Percentiles rank a stretch among this genome's conserved stretches.
phyloP scores from a whole-genome alignment of 805 yeast species.

The Candida coleopterorum region DNA sequence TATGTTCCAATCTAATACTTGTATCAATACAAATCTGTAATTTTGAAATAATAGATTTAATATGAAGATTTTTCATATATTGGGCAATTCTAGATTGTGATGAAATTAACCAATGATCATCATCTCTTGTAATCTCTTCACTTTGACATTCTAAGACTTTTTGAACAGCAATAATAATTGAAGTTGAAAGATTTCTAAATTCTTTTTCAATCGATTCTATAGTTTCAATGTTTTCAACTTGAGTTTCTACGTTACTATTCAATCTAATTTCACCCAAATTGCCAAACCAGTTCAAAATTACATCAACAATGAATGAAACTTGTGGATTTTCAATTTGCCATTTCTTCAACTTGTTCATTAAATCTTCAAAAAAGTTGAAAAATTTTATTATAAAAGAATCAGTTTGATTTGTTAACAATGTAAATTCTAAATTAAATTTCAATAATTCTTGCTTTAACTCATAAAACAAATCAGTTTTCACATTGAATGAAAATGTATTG shows the following conservation, averaged over 20 bases:
- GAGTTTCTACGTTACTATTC: constrained; percentile 19
- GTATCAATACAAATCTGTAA: constrained; percentile 30
- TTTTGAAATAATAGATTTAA: constrained; percentile 29
- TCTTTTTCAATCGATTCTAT: constrained; percentile 40
- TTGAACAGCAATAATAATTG: constrained; percentile 67
- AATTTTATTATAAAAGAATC: constrained; percentile 18
- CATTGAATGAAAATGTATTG: constrained; percentile 8
- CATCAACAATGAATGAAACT: constrained; percentile 45
- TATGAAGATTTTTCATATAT: constrained; percentile 41
- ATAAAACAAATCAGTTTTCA: constrained; percentile 12
- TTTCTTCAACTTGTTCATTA: constrained; percentile 20
- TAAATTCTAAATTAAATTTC: not conserved
- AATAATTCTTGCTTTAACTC: constrained; percentile 15
- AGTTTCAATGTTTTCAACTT: constrained; percentile 13
- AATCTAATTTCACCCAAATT: constrained; percentile 9
- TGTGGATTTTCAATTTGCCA: constrained; percentile 31
- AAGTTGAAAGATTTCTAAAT: constrained; percentile 49
- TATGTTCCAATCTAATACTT: constrained; percentile 34
- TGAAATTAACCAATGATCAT: constrained; percentile 62
- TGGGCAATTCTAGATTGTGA: constrained; percentile 43
- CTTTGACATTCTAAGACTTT: constrained; percentile 39
- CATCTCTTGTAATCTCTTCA: constrained; percentile 33
- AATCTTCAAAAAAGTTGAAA: constrained; percentile 14
- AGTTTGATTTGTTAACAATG: constrained; percentile 12
- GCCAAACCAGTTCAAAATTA: constrained; percentile 44